Percentiles rank a stretch among this genome's conserved stretches.
Conservation (phyloP, 257 asterid genomes). For the Nicotiana paniculata region DNA sequence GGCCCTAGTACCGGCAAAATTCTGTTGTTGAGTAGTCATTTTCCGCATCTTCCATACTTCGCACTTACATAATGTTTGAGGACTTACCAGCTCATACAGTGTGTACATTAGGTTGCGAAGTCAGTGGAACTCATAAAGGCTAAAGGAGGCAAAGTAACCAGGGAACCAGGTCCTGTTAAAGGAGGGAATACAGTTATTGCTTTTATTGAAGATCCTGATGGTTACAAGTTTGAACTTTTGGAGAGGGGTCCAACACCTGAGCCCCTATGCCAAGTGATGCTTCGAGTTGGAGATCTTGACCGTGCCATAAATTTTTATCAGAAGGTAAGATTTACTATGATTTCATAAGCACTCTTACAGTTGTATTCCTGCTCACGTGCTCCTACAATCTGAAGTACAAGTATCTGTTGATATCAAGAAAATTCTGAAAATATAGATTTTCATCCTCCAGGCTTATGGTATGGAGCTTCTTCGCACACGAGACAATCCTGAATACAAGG, state of each 20-base stretch:
- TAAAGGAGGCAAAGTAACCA: constrained; percentile 89
- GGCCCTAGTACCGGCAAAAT: no score
- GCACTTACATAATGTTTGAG: no score
- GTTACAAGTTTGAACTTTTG: constrained; percentile 92
- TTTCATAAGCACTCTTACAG: background rate
- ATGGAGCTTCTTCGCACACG: constrained; percentile 93
- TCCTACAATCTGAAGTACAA: background rate
- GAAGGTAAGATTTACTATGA: constrained; percentile 43
- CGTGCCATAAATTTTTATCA: constrained; percentile 82
- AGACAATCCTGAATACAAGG: constrained; percentile 98
- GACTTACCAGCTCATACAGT: background rate
- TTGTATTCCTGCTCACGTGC: background rate
- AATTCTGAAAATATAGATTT: no score
- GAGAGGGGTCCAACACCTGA: constrained; percentile 98
- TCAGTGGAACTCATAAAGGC: constrained; percentile 85
- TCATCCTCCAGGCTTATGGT: constrained; percentile 63
- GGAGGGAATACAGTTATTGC: constrained; percentile 96
- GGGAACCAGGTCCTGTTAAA: constrained; percentile 98
- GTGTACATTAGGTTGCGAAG: constrained; percentile 59
- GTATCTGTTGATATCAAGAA: no score
- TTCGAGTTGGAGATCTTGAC: constrained; percentile 95
- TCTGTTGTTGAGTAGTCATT: no score
- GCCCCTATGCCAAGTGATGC: constrained; percentile 97
- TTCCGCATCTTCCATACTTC: no score
- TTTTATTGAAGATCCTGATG: constrained; percentile 95